Evolutionary conservation across 108 stramenopile genomes (phyloP).

Genomic region (Nitzschia putrida): DNA sequence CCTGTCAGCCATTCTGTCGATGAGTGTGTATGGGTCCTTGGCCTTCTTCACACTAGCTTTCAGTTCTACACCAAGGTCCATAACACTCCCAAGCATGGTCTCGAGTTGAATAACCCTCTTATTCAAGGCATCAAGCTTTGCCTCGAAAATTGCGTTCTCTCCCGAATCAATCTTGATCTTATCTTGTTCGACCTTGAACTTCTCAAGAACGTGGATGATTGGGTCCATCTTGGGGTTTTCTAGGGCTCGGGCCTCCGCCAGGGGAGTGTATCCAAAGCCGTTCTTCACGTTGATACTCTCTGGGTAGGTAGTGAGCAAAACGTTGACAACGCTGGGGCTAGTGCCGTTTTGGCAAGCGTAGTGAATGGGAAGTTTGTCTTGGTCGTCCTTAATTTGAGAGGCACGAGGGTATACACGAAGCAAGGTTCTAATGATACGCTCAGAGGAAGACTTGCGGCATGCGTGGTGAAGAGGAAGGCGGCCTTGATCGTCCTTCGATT

Average conservation of each 20-base stretch:
- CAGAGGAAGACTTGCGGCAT: slow-evolving; percentile 76
- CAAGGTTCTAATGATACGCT: slow-evolving; percentile 67
- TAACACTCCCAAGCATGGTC: slow-evolving; percentile 34
- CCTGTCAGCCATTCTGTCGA: slow-evolving; percentile 53
- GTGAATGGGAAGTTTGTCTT: slow-evolving; percentile 86
- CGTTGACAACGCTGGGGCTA: slow-evolving; percentile 57
- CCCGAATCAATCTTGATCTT: slow-evolving; percentile 36
- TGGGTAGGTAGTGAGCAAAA: slow-evolving; percentile 75
- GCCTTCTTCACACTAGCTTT: slow-evolving; percentile 42
- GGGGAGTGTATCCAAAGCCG: slow-evolving; percentile 84
- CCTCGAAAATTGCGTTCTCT: slow-evolving; percentile 41
- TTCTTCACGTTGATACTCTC: slow-evolving; percentile 83
- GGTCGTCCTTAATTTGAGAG: slow-evolving; percentile 85
- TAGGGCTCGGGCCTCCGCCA: slow-evolving; percentile 71
- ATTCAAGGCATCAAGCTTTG: slow-evolving; percentile 44
- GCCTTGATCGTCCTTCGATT: slow-evolving; percentile 85
- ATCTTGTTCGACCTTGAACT: slow-evolving; percentile 78
- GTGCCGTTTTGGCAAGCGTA: slow-evolving; percentile 83
- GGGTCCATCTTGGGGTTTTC: slow-evolving; percentile 73
- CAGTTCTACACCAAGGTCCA: slow-evolving; percentile 49
- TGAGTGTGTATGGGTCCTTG: slow-evolving; percentile 38
- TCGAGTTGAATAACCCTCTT: slow-evolving; percentile 53
- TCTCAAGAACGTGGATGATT: slow-evolving; percentile 73
- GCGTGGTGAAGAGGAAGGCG: slow-evolving; percentile 82
- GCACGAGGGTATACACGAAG: slow-evolving; percentile 82